Conservation (phyloP, 106 monocot species). For the Agapanthus africanus region DNA sequence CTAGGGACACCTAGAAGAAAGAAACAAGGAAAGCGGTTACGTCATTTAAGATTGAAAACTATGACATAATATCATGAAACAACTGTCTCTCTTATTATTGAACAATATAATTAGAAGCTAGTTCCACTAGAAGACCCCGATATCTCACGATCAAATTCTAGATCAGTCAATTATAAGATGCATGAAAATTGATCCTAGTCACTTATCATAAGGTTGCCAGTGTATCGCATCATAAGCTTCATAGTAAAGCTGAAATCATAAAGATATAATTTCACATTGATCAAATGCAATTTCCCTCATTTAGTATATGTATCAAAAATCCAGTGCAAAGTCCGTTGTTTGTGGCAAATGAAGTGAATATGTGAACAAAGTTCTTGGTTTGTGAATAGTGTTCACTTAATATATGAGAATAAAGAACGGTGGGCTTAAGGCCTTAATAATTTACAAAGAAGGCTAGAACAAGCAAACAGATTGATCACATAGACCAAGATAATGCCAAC, state of each 20-base stretch:
- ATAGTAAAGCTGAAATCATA: not conserved
- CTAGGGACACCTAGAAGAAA: too few relatives aligned
- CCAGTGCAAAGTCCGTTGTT: not conserved
- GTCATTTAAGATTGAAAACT: not conserved
- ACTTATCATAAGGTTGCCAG: conserved; percentile 4
- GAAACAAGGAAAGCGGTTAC: too few relatives aligned
- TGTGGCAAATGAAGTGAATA: not conserved
- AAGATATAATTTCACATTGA: not conserved
- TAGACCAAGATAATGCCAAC: too few relatives aligned
- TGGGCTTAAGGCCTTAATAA: too few relatives aligned
- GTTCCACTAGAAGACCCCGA: not conserved
- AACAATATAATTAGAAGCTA: not conserved
- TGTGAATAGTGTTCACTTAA: not conserved
- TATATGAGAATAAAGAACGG: not conserved
- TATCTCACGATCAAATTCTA: not conserved
- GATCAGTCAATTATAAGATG: not conserved
- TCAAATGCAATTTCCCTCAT: not conserved
- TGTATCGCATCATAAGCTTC: not conserved
- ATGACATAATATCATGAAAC: not conserved
- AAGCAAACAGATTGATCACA: not conserved
- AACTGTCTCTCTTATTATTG: not conserved
- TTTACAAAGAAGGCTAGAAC: not conserved
- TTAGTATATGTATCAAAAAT: not conserved
- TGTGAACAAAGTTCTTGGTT: not conserved
- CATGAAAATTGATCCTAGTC: not conserved